Conservation (phyloP, 108 stramenopile genomes). For the Fragilariopsis cylindrus region DNA sequence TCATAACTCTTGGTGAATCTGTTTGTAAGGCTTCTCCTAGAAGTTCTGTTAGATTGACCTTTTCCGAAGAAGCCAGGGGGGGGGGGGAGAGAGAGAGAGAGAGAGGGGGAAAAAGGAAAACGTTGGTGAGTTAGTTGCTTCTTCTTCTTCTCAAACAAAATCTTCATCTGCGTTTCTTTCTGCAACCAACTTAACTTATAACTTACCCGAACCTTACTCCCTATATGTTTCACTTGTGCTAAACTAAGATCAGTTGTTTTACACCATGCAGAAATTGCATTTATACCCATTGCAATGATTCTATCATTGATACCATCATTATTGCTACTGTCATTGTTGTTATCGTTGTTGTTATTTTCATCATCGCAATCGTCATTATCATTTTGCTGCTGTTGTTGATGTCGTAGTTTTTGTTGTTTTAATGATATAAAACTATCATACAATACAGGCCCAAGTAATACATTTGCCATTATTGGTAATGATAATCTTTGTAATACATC, state of each 20-base stretch:
- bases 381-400: constrained; percentile 1
- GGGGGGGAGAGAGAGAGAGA: neutral
- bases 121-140: constrained; percentile 17
- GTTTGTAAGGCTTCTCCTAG: constrained; percentile 76
- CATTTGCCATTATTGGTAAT: constrained; percentile 38
- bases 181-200: no score
- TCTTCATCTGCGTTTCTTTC: neutral
- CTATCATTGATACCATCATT: constrained; percentile 21
- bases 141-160: neutral
- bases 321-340: constrained; percentile 2
- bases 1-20: constrained; percentile 58
- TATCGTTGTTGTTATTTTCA: neutral
- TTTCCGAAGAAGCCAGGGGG: neutral
- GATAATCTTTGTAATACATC: constrained; percentile 55
- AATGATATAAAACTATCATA: constrained; percentile 29
- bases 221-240: constrained; percentile 48
- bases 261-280: constrained; percentile 53
- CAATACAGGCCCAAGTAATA: constrained; percentile 55
- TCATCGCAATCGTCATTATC: constrained; percentile 1
- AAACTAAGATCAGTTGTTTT: constrained; percentile 48
- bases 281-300: constrained; percentile 42
- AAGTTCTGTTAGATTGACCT: constrained; percentile 68
- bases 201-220: constrained; percentile 47
- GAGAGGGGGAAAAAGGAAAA: constrained; percentile 26
- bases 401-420: neutral